Conservation (phyloP, 148 eudicot species). For the Rhododendron molle region DNA sequence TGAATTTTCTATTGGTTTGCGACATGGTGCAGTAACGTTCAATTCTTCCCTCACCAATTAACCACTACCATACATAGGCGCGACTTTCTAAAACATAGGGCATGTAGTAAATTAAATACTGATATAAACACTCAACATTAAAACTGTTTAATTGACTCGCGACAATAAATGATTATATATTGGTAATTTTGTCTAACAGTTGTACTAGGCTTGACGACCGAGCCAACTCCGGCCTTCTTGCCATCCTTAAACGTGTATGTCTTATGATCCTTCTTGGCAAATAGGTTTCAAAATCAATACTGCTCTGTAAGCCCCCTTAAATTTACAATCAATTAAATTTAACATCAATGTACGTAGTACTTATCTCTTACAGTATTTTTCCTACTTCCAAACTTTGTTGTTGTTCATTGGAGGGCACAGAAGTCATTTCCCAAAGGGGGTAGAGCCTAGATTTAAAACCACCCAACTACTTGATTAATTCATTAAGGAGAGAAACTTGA, state of each 20-base stretch:
- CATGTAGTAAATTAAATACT: too few species aligned
- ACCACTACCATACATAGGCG: neutral
- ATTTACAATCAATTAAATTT: neutral
- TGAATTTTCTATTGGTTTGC: too few species aligned
- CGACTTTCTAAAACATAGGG: neutral
- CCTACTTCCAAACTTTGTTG: neutral
- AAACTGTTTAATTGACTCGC: too few species aligned
- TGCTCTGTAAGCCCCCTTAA: neutral
- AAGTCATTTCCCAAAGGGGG: neutral
- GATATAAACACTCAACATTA: neutral
- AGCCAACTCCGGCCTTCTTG: neutral
- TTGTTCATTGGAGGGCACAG: neutral
- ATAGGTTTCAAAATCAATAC: neutral
- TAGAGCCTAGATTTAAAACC: neutral
- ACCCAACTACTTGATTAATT: conserved; percentile 3
- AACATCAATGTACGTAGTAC: too few species aligned
- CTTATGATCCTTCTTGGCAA: neutral
- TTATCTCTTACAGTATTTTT: neutral
- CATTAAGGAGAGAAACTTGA: neutral
- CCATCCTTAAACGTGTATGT: neutral
- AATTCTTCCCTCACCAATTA: too few species aligned
- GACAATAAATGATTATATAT: neutral
- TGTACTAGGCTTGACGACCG: neutral
- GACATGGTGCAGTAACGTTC: neutral
- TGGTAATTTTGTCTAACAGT: neutral